Percentiles rank a stretch among this genome's conserved stretches.
Evolutionary conservation across 2,329 filamentous ascomycete species (phyloP).

Genomic region (Aspergillus neoniger): DNA sequence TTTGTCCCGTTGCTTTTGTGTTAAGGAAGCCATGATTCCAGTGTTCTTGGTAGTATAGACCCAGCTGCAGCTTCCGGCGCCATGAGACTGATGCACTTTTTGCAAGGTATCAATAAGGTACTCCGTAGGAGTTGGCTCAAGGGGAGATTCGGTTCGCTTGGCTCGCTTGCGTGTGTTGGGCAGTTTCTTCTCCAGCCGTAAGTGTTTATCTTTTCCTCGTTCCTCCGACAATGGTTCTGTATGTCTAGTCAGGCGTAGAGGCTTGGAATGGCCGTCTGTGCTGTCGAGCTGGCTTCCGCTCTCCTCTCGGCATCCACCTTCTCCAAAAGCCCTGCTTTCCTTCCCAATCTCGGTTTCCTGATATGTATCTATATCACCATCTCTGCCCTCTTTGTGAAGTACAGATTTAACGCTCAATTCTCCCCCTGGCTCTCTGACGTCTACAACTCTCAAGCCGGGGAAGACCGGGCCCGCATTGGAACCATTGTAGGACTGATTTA

Average conservation of each 20-base stretch:
- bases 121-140: constrained; percentile 30
- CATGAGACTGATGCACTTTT: constrained; percentile 22
- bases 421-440: neutral
- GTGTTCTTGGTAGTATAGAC: neutral
- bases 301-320: neutral
- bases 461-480: neutral
- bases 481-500: constrained; percentile 16
- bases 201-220: neutral
- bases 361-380: too few relatives aligned
- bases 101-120: constrained; percentile 35
- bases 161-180: constrained; percentile 10
- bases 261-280: neutral
- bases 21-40: constrained; percentile 15
- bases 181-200: neutral
- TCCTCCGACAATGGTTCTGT: neutral
- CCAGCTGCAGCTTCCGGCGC: constrained; percentile 11
- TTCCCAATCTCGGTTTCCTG: neutral
- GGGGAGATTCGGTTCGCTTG: neutral
- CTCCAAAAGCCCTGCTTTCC: neutral
- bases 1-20: constrained; percentile 8
- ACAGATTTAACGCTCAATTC: neutral
- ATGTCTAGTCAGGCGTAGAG: neutral
- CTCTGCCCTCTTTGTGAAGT: too few relatives aligned
- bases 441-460: too few relatives aligned
- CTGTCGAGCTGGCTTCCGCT: neutral